Conservation (phyloP, 495 filamentous ascomycete genomes). For the Lentithecium fluviatile region DNA sequence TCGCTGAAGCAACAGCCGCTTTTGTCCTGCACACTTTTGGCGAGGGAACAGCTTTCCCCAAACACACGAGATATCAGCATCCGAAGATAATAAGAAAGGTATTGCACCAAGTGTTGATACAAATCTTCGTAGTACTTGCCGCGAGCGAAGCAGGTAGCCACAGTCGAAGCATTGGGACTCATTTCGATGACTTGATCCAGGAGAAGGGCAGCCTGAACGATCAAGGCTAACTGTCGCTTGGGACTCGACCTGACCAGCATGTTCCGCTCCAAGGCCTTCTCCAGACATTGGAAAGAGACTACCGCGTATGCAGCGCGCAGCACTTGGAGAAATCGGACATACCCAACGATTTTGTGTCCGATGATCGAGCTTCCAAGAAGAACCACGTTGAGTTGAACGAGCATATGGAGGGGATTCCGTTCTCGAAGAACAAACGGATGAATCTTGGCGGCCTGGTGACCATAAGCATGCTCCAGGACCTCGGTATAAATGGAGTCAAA, state of each 20-base stretch:
- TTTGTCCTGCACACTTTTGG: not conserved
- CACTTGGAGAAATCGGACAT: constrained; percentile 10
- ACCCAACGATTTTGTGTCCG: constrained; percentile 4
- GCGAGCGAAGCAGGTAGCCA: not conserved
- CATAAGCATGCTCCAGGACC: constrained; percentile 9
- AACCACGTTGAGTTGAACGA: constrained; percentile 11
- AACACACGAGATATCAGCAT: constrained; percentile 9
- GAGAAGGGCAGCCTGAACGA: constrained; percentile 10
- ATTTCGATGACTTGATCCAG: constrained; percentile 21
- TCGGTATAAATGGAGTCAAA: constrained; percentile 13
- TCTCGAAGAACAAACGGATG: constrained; percentile 17
- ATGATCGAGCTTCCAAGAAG: constrained; percentile 12
- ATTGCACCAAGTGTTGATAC: constrained; percentile 14
- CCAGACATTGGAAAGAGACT: constrained; percentile 11
- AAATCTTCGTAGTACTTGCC: constrained; percentile 11
- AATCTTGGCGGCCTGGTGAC: constrained; percentile 1
- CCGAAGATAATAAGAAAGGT: constrained; percentile 13
- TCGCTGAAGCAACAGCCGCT: not conserved
- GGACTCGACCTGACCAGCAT: constrained; percentile 1
- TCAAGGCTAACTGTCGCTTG: constrained; percentile 6
- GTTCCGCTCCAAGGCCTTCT: constrained; percentile 6
- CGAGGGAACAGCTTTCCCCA: not conserved
- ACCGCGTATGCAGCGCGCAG: constrained; percentile 4
- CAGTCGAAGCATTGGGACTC: not conserved
- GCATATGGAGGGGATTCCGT: constrained; percentile 11